Conservation (phyloP, 1,139 yeast genomes). For the Candida albicans region DNA sequence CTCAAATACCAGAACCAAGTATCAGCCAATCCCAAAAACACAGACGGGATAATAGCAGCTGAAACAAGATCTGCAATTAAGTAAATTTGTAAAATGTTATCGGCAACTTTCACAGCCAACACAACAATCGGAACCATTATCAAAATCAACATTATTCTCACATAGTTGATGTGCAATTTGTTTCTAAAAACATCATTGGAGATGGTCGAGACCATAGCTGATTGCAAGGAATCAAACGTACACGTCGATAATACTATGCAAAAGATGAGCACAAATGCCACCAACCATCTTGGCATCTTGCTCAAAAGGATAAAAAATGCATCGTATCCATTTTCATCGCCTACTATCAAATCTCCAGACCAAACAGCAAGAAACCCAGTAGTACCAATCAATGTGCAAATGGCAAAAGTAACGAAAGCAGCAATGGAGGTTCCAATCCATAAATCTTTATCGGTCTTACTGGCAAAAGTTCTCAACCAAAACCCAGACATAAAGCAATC, state of each 20-base stretch:
- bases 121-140: constrained; percentile 84
- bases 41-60: constrained; percentile 81
- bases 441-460: constrained; percentile 73
- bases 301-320: constrained; percentile 71
- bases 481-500: constrained; percentile 90
- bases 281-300: constrained; percentile 83
- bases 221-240: constrained; percentile 85
- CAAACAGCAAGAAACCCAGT: constrained; percentile 90
- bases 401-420: constrained; percentile 58
- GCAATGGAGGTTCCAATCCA: constrained; percentile 76
- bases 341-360: constrained; percentile 71
- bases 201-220: constrained; percentile 84
- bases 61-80: constrained; percentile 89
- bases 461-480: constrained; percentile 93
- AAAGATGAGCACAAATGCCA: constrained; percentile 80
- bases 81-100: constrained; percentile 81
- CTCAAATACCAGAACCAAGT: constrained; percentile 61
- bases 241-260: constrained; percentile 76
- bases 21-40: constrained; percentile 75
- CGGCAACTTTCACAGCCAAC: constrained; percentile 77
- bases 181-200: constrained; percentile 90
- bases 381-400: constrained; percentile 72
- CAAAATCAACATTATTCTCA: constrained; percentile 69
- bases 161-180: constrained; percentile 62
- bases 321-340: constrained; percentile 58